Evolutionary conservation across 2,329 filamentous ascomycete species (phyloP), one percentile per base, ranked within the genome.

Genomic region (Penicillium glabrum): DNA sequence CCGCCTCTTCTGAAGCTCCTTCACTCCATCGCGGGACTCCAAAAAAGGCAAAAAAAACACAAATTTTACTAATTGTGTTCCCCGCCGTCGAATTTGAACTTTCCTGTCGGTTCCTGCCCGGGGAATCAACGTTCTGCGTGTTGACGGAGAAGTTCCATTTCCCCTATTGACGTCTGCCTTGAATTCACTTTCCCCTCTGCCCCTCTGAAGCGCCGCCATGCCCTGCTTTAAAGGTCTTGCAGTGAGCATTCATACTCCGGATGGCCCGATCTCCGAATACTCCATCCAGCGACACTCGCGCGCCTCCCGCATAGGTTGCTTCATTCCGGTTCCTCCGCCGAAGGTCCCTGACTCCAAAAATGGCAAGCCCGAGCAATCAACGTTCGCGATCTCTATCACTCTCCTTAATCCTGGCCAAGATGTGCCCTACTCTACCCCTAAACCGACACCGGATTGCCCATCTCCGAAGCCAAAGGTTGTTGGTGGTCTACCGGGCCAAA

Each of bases 181-280:
- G 35, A 46, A 43, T 27, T 37, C n/a, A 19, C 10, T 11, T 41
- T 51, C 43, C 53, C 49, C 46, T 53, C 41, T 45, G 46, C 46
- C 48, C 41, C 41, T 43, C 19, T 35, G 16, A 53, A 14, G 55
- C 52, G 31, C 54, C 70, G 68, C 48, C 66, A 90, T 90, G 95
- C 95, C 95, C 81, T 98, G 93, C 86, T 99, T 98, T 82, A 96
- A 98, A 82, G 95, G 95, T 78, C 92, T 99, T 79, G 93, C 95
- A 69, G 93, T 98, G 74, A 96, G 91, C 84, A 96, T 98, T 75
- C 95, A 99, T 80, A 87, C 86, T 45, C 84, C 91, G 66, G 82
- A 85, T 66, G 86, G 86, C 45, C 93, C 95, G 64, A 86, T 99
- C 64, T 83, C 92, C 61, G 95, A 99, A 79, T 89, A 96, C 79